Percentiles rank a stretch among this genome's conserved stretches.
phyloP scores from a whole-genome alignment of 2,329 filamentous ascomycete species.

The Stachybotrys elegans region DNA sequence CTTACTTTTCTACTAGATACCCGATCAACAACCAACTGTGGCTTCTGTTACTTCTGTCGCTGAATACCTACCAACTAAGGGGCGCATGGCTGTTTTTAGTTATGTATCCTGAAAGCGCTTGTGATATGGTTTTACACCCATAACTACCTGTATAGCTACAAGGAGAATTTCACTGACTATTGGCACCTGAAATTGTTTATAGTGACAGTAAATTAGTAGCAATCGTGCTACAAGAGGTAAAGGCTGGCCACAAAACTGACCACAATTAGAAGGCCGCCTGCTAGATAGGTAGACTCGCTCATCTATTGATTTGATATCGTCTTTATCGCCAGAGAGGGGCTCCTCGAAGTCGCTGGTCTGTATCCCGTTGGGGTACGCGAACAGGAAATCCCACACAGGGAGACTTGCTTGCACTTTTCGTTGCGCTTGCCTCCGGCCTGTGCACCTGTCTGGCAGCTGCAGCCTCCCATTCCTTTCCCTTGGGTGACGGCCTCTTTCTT shows the following conservation, averaged over 20 bases:
- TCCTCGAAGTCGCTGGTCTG: too few species aligned
- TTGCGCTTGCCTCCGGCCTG: background rate
- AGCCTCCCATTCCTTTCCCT: constrained; percentile 1
- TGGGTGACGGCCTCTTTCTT: constrained; percentile 9
- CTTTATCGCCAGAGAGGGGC: too few species aligned
- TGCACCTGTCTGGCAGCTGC: background rate
- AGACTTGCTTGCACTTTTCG: background rate
- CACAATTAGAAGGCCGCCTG: too few species aligned
- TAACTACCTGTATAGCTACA: too few species aligned
- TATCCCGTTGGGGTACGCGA: too few species aligned
- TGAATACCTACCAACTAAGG: background rate
- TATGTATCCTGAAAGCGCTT: background rate
- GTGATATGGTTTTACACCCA: background rate
- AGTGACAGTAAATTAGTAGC: too few species aligned
- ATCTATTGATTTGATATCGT: too few species aligned
- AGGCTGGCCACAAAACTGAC: too few species aligned
- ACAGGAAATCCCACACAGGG: too few species aligned
- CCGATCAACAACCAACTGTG: constrained; percentile 15
- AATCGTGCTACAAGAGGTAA: too few species aligned
- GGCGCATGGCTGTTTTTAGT: background rate
- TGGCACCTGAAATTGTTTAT: background rate
- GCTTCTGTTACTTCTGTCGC: background rate
- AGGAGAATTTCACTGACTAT: background rate
- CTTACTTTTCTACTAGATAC: constrained; percentile 58
- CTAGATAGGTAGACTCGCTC: too few species aligned